A percentile compares a stretch with the other conserved stretches of the same genome.
These are phyloP conservation scores for Hyphopichia khmerensis DNA, from an alignment of 1,139 yeast genomes.

Conservation along the genomic window DNA sequence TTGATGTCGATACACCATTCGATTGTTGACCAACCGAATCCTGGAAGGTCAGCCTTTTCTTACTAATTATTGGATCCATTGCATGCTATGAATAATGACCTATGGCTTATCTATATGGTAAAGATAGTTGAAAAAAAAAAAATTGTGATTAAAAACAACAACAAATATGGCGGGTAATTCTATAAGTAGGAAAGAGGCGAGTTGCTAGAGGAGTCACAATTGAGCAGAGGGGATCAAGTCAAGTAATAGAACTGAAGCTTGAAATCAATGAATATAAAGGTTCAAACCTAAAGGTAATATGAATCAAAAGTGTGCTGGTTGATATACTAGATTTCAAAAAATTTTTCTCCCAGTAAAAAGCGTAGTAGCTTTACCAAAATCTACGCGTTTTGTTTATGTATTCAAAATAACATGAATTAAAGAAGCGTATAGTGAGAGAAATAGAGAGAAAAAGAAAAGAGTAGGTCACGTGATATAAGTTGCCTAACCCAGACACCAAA, in stretches of 20 bases:
- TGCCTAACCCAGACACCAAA: neutral
- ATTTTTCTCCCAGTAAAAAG: neutral
- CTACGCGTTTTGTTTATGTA: neutral
- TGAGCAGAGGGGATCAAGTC: too few species aligned
- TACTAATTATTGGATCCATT: conserved; percentile 4
- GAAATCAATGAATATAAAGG: too few species aligned
- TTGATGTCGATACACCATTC: conserved; percentile 4
- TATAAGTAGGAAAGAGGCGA: neutral
- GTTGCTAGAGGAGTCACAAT: too few species aligned
- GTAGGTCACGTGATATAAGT: too few species aligned
- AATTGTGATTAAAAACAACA: neutral
- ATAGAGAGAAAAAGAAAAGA: too few species aligned
- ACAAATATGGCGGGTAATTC: neutral
- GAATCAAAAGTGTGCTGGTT: neutral
- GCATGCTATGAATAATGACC: neutral
- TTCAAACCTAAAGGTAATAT: too few species aligned
- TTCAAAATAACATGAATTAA: too few species aligned
- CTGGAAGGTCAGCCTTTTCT: neutral
- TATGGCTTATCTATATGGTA: too few species aligned
- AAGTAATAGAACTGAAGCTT: too few species aligned
- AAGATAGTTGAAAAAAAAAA: too few species aligned
- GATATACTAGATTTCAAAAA: neutral
- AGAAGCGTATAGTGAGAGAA: too few species aligned
- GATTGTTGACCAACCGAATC: neutral
- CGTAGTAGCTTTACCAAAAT: neutral